phyloP scores from a whole-genome alignment of 208 protist species.

The Blastocrithidia nonstop region DNA sequence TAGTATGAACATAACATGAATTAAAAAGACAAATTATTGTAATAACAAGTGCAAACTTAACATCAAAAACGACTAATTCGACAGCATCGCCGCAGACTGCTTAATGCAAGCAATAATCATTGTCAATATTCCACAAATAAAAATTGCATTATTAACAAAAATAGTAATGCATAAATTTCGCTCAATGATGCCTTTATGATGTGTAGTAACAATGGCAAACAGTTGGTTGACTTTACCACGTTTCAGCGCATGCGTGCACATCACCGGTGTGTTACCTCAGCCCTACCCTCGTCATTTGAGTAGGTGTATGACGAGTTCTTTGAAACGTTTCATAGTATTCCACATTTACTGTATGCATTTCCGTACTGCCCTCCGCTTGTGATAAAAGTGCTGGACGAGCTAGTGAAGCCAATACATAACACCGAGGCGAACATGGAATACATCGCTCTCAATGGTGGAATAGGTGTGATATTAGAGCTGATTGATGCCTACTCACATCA shows the following conservation, averaged over 20 bases:
- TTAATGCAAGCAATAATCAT: no score
- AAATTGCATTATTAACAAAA: no score
- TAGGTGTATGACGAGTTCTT: conserved; percentile 65
- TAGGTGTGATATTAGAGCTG: conserved; percentile 61
- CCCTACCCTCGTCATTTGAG: conserved; percentile 19
- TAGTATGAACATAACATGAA: no score
- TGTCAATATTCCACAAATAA: no score
- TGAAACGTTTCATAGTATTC: conserved; percentile 39
- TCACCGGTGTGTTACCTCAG: conserved; percentile 12
- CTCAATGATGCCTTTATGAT: no score
- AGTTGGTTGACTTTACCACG: conserved; percentile 2
- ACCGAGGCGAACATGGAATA: conserved; percentile 12
- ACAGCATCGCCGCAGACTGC: no score
- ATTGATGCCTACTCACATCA: conserved; percentile 69
- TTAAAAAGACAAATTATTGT: no score
- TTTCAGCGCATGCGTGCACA: not conserved
- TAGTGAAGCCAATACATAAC: conserved; percentile 17
- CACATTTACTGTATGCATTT: conserved; percentile 62
- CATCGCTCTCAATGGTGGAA: conserved; percentile 26
- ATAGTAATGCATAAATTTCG: no score
- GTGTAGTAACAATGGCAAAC: no score
- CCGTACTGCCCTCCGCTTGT: conserved; percentile 31
- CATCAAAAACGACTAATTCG: no score
- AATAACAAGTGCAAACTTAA: no score
- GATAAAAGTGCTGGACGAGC: conserved; percentile 25